Evolutionary conservation across 192 early-diverging fungal species (phyloP), one percentile per base, ranked within the genome.

Genomic region (Coemansia erecta): DNA sequence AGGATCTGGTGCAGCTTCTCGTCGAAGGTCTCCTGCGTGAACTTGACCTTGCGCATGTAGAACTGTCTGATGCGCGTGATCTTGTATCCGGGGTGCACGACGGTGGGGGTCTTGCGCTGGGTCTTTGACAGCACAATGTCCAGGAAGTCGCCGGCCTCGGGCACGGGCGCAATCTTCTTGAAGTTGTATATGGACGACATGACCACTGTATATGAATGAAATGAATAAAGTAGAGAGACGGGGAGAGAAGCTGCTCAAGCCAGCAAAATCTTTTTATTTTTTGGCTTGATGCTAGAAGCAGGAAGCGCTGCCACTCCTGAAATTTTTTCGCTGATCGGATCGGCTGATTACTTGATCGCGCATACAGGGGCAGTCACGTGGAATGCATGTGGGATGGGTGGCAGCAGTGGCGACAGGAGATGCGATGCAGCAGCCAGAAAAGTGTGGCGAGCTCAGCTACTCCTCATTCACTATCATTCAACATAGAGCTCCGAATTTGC

Each of bases 31-130:
- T 92, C 91, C 80, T 99, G 96, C 18, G 95, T 94, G 77, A 95
- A 99, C 87, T 97, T 97, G 77, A 98, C 95, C 74, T 99, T 99
- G 68, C 97, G 89, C 94, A 98, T 98, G 70, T 99, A 99, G 72
- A 99, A 99, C 68, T 92, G 88, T 47, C 96, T 78, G 66, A 99
- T 99, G 62, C 97, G 83, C 21, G 91, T 88, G 82, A 99, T 99
- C 72, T 94, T 90, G 85, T 96, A 99, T 63, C 92, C 89, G 31
- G 94, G 92, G 80, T 99, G 97, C 62, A 99, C 86, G 50, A 98
- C 90, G 17, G 93, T 93, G 15, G 93, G 90, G 17, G 91, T 94
- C 78, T 99, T 99, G 78, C 97, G 88, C 84, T 99, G 95, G 13
- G 96, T 98, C 85, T 97, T 97, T 42, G 90, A 93, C 74, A 98